Evolutionary conservation across 192 early-diverging fungal genomes (phyloP).

Genomic region (Jimgerdemannia lactiflua): DNA sequence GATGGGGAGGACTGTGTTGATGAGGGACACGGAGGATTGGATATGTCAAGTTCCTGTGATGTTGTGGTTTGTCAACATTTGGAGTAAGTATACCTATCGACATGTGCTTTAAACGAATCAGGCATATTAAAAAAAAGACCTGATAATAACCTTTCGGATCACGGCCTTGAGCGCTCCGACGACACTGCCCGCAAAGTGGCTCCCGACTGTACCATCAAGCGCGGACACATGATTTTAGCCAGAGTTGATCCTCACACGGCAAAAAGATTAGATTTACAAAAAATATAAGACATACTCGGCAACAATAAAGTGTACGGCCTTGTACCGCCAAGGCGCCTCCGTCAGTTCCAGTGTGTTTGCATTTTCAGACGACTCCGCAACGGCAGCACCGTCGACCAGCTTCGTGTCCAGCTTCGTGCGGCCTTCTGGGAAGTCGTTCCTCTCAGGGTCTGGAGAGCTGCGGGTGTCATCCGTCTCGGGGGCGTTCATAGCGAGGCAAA

Average conservation of each 20-base stretch:
- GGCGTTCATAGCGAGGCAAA: no score
- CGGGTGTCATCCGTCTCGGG: no score
- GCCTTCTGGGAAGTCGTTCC: no score
- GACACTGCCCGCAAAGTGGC: constrained; percentile 66
- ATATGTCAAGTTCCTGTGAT: constrained; percentile 51
- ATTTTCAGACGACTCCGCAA: neutral
- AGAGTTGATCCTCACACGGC: no score
- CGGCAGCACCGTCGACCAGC: no score
- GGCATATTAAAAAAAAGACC: no score
- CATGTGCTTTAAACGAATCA: no score
- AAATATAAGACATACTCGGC: constrained; percentile 41
- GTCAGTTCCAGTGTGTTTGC: constrained; percentile 7
- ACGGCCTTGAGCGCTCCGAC: constrained; percentile 70
- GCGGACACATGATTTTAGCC: no score
- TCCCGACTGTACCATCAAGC: constrained; percentile 47
- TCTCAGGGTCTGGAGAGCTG: no score
- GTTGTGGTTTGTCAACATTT: no score
- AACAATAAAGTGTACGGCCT: constrained; percentile 57
- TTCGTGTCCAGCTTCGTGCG: no score
- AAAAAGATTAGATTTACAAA: neutral
- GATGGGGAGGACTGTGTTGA: constrained; percentile 57
- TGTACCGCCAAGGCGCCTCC: constrained; percentile 47
- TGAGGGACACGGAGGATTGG: constrained; percentile 56
- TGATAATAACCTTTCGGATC: constrained; percentile 57
- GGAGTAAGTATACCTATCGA: no score